phyloP scores from a whole-genome alignment of 2,329 filamentous ascomycete species.

The Talaromyces sp. region DNA sequence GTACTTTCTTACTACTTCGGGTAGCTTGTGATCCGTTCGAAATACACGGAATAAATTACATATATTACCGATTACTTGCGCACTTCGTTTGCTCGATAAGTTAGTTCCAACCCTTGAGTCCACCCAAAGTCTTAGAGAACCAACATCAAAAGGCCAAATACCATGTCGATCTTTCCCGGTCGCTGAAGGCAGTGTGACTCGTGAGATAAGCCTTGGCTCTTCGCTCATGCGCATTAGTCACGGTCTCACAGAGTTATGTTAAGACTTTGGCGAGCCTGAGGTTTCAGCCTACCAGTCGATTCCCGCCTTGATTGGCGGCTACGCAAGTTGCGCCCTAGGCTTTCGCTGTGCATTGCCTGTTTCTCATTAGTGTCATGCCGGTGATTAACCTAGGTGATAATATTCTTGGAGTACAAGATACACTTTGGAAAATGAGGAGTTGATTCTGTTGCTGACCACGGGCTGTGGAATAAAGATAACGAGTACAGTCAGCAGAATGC shows the following conservation, averaged over 20 bases:
- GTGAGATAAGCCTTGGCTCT: neutral
- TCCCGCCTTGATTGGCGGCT: slow-evolving; percentile 8
- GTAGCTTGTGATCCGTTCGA: neutral
- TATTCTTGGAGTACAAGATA: neutral
- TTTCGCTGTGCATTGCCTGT: slow-evolving; percentile 7
- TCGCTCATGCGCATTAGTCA: neutral
- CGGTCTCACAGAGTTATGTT: neutral
- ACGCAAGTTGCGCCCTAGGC: slow-evolving; percentile 1
- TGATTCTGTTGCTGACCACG: neutral
- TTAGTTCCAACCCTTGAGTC: neutral
- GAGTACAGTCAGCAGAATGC: neutral
- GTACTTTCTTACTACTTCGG: neutral
- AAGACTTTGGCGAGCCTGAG: neutral
- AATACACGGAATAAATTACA: neutral
- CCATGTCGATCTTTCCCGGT: neutral
- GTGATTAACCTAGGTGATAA: neutral
- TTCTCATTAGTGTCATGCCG: neutral
- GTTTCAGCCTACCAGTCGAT: slow-evolving; percentile 10
- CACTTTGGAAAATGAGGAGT: neutral
- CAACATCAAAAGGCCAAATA: neutral
- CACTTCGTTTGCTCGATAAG: neutral
- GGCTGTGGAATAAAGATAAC: neutral
- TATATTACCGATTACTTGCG: neutral
- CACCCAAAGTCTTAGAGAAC: neutral
- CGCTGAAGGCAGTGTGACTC: neutral